Evolutionary conservation across 352 stramenopile species (phyloP).

Genomic region (Globisporangium nodosum): DNA sequence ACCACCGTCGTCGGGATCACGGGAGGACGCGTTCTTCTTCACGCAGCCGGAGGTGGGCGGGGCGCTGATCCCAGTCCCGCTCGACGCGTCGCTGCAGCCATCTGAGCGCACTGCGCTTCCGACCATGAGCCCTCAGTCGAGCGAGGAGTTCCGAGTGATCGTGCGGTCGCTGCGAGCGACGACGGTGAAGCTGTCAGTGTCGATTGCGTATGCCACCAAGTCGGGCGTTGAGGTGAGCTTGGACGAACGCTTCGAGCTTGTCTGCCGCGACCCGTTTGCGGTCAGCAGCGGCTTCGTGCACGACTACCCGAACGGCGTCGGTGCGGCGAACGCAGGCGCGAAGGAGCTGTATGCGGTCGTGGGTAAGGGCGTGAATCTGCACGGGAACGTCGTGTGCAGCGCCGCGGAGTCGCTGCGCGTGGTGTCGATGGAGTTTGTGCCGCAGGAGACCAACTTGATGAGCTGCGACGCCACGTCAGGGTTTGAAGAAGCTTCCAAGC

Average conservation of each 20-base stretch:
- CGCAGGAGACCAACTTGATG: constrained; percentile 26
- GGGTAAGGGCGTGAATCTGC: constrained; percentile 54
- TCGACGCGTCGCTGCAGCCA: constrained; percentile 48
- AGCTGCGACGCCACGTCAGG: constrained; percentile 31
- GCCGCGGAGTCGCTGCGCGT: constrained; percentile 46
- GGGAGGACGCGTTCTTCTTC: constrained; percentile 59
- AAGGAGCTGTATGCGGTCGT: constrained; percentile 57
- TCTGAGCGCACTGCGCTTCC: constrained; percentile 33
- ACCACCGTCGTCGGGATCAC: constrained; percentile 28
- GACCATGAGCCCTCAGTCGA: constrained; percentile 32
- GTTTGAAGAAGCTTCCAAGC: constrained; percentile 21
- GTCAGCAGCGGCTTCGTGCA: constrained; percentile 53
- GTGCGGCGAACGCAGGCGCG: constrained; percentile 15
- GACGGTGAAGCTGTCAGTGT: constrained; percentile 34
- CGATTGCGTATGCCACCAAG: constrained; percentile 65
- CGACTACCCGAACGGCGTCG: constrained; percentile 52
- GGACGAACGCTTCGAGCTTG: constrained; percentile 60
- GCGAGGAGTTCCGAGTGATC: constrained; percentile 46
- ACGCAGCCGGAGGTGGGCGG: constrained; percentile 24
- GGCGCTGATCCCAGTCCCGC: constrained; percentile 31
- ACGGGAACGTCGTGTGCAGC: constrained; percentile 46
- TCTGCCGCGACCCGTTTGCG: constrained; percentile 55
- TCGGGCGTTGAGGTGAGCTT: constrained; percentile 53
- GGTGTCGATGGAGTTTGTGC: constrained; percentile 51
- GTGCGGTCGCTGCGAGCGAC: constrained; percentile 45